A percentile compares a stretch with the other conserved stretches of the same genome.
Evolutionary conservation across 108 stramenopile genomes (phyloP).

Genomic region (Discostella stelligeroides): DNA sequence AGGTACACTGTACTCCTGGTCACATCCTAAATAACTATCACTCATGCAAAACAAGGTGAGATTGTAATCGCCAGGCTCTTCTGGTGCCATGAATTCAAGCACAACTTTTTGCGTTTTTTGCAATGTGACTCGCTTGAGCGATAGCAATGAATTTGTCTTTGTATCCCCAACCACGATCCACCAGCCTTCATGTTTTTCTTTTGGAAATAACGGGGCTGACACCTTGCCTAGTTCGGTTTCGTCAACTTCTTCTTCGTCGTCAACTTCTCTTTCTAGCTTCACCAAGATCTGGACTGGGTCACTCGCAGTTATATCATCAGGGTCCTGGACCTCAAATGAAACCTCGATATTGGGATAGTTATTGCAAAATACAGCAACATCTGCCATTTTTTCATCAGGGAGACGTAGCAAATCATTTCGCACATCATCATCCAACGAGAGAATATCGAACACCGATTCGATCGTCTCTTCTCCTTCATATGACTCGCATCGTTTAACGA

Average conservation of each 20-base stretch:
- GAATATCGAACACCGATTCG: conserved; percentile 91
- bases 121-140: conserved; percentile 93
- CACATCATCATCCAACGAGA: conserved; percentile 94
- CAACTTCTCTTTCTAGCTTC: conserved; percentile 90
- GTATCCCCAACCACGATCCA: conserved; percentile 96
- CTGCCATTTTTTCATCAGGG: conserved; percentile 92
- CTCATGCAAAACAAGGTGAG: conserved; percentile 97
- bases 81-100: conserved; percentile 95
- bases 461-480: conserved; percentile 82
- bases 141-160: conserved; percentile 83
- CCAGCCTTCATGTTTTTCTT: conserved; percentile 93
- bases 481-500: conserved; percentile 70
- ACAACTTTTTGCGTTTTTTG: conserved; percentile 63
- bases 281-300: conserved; percentile 89
- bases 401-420: conserved; percentile 88
- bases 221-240: conserved; percentile 74
- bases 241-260: conserved; percentile 87
- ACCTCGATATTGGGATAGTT: conserved; percentile 96
- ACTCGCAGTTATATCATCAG: conserved; percentile 86
- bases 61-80: conserved; percentile 91
- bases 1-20: conserved; percentile 93
- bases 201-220: conserved; percentile 88
- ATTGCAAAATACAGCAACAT: conserved; percentile 98
- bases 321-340: conserved; percentile 81
- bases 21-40: conserved; percentile 96